Evolutionary conservation across 129 eudicot species (phyloP).

Genomic region (Pseudognaphalium luteoalbum): DNA sequence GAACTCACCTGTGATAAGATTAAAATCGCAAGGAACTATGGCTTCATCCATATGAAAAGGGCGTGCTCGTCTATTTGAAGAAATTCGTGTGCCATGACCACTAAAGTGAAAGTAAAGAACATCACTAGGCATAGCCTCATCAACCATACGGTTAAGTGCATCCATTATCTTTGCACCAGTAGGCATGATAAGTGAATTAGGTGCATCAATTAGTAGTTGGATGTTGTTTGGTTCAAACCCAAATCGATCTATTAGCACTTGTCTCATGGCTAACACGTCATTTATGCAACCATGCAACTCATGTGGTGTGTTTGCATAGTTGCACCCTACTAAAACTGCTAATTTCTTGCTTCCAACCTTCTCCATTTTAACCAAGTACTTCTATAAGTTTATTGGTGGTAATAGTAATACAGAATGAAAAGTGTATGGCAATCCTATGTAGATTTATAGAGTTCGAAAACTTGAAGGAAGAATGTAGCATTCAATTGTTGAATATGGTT

Average conservation of each 20-base stretch:
- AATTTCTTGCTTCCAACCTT: slow-evolving; percentile 45
- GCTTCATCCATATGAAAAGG: slow-evolving; percentile 64
- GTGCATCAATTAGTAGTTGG: slow-evolving; percentile 61
- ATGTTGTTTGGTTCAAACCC: slow-evolving; percentile 48
- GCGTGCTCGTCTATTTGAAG: slow-evolving; percentile 41
- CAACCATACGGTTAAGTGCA: slow-evolving; percentile 67
- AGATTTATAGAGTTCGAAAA: slow-evolving; percentile 23
- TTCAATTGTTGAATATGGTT: slow-evolving; percentile 25
- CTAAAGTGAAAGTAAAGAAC: slow-evolving; percentile 78
- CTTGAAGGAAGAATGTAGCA: slow-evolving; percentile 21
- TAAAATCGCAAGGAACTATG: slow-evolving; percentile 88
- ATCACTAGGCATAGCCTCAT: slow-evolving; percentile 58
- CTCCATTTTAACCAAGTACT: slow-evolving; percentile 36
- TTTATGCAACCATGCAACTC: slow-evolving; percentile 91
- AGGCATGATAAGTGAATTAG: slow-evolving; percentile 50
- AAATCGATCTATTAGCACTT: slow-evolving; percentile 50
- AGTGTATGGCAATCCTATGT: not conserved
- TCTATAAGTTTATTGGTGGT: not conserved
- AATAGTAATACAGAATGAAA: not conserved
- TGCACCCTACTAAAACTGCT: slow-evolving; percentile 90
- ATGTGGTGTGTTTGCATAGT: slow-evolving; percentile 72
- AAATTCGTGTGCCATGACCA: slow-evolving; percentile 79
- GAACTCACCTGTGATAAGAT: slow-evolving; percentile 81
- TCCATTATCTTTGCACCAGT: slow-evolving; percentile 78
- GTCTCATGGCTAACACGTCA: slow-evolving; percentile 71